Percentiles rank a stretch among this genome's conserved stretches.
Conservation (phyloP, 331 rosid species). For the Stylosanthes scabra region DNA sequence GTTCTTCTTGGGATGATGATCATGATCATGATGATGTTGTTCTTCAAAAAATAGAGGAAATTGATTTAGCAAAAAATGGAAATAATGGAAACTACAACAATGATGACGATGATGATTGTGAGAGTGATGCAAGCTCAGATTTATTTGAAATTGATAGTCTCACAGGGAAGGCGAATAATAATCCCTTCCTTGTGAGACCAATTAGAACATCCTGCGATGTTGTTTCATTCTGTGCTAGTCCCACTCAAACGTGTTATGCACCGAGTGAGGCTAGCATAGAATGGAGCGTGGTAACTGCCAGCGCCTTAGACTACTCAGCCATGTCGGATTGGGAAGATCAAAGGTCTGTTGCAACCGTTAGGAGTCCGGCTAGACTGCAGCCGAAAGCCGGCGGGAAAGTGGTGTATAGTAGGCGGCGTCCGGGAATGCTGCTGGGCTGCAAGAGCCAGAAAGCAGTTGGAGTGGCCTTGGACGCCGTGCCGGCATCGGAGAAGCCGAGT, state of each 20-base stretch:
- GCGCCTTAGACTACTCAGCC: constrained; percentile 75
- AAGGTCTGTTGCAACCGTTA: constrained; percentile 44
- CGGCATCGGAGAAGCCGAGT: constrained; percentile 42
- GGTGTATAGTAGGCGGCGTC: constrained; percentile 51
- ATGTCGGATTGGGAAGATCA: constrained; percentile 80
- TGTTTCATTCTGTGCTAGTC: constrained; percentile 62
- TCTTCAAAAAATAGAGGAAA: constrained; percentile 45
- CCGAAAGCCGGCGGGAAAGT: constrained; percentile 42
- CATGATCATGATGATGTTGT: too few relatives aligned
- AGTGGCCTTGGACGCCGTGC: constrained; percentile 67
- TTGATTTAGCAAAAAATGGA: constrained; percentile 38
- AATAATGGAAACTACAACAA: constrained; percentile 54
- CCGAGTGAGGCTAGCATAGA: constrained; percentile 98
- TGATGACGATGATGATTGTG: constrained; percentile 71
- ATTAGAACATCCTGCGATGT: constrained; percentile 43
- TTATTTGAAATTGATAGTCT: constrained; percentile 87
- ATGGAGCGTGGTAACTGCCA: constrained; percentile 94
- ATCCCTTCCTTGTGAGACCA: constrained; percentile 54
- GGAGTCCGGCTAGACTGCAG: constrained; percentile 51
- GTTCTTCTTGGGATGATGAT: constrained; percentile 57
- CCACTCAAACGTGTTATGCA: constrained; percentile 67
- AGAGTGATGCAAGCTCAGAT: constrained; percentile 95
- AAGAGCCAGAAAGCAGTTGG: constrained; percentile 80
- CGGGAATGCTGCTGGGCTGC: constrained; percentile 66
- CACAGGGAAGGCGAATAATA: constrained; percentile 57